Conservation (phyloP, 225 moss, liverwort and hornwort genomes). For the Straminergon stramineum region DNA sequence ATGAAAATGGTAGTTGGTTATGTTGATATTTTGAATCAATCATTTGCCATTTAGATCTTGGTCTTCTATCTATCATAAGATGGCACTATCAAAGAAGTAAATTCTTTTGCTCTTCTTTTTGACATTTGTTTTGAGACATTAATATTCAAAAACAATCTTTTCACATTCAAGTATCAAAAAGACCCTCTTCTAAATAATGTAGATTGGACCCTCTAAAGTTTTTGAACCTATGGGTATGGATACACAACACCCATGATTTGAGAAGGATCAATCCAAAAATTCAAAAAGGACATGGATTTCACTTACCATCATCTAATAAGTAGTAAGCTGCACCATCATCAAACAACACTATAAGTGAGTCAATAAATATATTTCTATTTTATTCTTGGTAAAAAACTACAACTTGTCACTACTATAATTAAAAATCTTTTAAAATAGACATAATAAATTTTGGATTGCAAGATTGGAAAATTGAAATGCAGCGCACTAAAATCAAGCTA, state of each 20-base stretch:
- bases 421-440: no score
- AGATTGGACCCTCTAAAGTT: neutral
- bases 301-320: neutral
- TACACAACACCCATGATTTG: neutral
- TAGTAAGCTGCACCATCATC: neutral
- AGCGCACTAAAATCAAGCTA: no score
- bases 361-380: no score
- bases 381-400: neutral
- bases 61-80: neutral
- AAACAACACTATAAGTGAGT: neutral
- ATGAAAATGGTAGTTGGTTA: neutral
- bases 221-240: neutral
- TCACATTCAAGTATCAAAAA: neutral
- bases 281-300: neutral
- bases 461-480: no score
- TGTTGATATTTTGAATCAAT: neutral
- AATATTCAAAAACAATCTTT: neutral
- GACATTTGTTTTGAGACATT: neutral
- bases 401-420: neutral
- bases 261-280: neutral
- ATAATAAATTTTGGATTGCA: no score
- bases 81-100: neutral
- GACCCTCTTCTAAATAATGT: neutral
- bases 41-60: neutral
- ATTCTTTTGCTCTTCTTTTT: neutral